These are phyloP conservation scores for Ichthyophthirius multifiliis DNA, from an alignment of 169 alveolate species.

Conservation along the genomic window DNA sequence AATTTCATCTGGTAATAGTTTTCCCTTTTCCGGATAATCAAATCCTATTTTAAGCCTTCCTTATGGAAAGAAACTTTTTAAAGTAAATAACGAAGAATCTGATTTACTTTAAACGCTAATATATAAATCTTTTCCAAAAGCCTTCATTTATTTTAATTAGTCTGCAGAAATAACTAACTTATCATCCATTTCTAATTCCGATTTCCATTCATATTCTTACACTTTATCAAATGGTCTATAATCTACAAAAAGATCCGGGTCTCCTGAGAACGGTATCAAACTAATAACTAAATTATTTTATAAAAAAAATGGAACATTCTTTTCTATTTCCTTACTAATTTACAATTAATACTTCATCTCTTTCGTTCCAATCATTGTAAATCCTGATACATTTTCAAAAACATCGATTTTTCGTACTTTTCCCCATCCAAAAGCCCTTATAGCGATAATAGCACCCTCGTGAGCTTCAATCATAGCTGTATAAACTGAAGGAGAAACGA, in stretches of 20 bases:
- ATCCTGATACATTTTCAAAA: not conserved
- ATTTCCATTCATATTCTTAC: no score
- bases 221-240: not conserved
- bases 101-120: no score
- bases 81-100: no score
- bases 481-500: not conserved
- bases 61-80: no score
- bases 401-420: not conserved
- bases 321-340: not conserved
- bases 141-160: no score
- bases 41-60: not conserved
- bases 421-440: constrained; percentile 3
- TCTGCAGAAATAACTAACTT: no score
- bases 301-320: not conserved
- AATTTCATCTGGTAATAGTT: not conserved
- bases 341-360: not conserved
- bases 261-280: not conserved
- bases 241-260: not conserved
- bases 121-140: no score
- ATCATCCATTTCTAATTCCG: no score
- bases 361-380: not conserved
- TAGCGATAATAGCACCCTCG: not conserved
- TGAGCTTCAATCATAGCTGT: not conserved
- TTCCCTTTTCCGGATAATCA: constrained; percentile 3
- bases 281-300: not conserved